phyloP scores from a whole-genome alignment of 768 basidiomycete genomes.

The Pilatotrama ljubarskyi region DNA sequence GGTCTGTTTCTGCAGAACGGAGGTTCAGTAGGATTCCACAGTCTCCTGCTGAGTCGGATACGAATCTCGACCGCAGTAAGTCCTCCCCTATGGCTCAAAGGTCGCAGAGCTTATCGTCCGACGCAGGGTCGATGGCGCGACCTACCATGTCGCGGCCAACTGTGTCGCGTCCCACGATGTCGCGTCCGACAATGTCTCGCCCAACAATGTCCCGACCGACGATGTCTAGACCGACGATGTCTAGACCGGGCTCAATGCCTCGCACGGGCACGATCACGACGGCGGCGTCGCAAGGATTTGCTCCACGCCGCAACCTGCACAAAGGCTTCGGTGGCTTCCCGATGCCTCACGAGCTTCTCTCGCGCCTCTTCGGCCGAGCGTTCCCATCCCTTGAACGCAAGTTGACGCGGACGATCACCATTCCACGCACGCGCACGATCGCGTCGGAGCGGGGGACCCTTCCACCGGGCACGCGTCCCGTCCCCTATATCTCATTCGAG shows the following conservation, averaged over 20 bases:
- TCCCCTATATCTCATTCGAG: constrained; percentile 84
- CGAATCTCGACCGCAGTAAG: constrained; percentile 26
- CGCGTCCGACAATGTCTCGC: constrained; percentile 1
- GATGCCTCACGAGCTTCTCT: constrained; percentile 60
- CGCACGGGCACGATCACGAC: constrained; percentile 22
- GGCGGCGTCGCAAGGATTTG: constrained; percentile 10
- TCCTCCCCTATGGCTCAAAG: not conserved
- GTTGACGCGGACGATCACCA: constrained; percentile 70
- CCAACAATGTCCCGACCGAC: constrained; percentile 17
- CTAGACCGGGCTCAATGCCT: constrained; percentile 13
- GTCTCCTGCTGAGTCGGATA: constrained; percentile 3
- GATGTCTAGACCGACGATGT: constrained; percentile 19
- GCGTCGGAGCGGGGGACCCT: constrained; percentile 41
- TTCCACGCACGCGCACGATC: constrained; percentile 69
- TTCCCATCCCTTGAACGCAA: constrained; percentile 65
- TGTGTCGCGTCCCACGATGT: constrained; percentile 14
- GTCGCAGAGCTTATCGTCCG: not conserved
- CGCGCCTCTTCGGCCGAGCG: constrained; percentile 47
- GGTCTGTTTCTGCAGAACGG: constrained; percentile 23
- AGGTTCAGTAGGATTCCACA: constrained; percentile 23
- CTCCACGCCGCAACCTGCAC: constrained; percentile 34
- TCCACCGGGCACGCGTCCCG: constrained; percentile 46
- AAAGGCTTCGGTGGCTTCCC: constrained; percentile 74
- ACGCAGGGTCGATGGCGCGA: constrained; percentile 27
- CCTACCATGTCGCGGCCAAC: constrained; percentile 16